A percentile compares a stretch with the other conserved stretches of the same genome.
Evolutionary conservation across 257 asterid species (phyloP).

Genomic region (Sherardia arvensis): DNA sequence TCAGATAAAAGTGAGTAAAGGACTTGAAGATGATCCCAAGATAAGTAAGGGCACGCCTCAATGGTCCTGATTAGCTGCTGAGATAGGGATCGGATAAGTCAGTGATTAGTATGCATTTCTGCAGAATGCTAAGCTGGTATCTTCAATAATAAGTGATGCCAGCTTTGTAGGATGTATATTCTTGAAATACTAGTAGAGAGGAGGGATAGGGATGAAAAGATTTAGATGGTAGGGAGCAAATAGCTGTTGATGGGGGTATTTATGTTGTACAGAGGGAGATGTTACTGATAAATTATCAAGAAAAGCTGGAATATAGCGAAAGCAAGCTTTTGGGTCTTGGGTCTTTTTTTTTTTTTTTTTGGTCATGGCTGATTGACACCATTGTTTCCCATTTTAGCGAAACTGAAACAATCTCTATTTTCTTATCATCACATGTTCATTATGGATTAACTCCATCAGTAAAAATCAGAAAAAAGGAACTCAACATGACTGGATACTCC

Average conservation of each 20-base stretch:
- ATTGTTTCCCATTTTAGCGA: neutral
- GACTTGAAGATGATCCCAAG: slow-evolving; percentile 4
- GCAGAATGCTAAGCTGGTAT: neutral
- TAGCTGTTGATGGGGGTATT: slow-evolving; percentile 15
- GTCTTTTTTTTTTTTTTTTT: neutral
- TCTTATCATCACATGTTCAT: neutral
- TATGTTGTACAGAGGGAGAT: slow-evolving; percentile 37
- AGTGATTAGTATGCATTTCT: slow-evolving; percentile 13
- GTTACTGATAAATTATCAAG: neutral
- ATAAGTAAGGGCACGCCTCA: slow-evolving; percentile 10
- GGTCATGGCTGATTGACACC: neutral
- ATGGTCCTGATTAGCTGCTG: slow-evolving; percentile 5
- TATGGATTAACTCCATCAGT: no score
- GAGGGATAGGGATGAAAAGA: slow-evolving; percentile 8
- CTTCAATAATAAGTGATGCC: slow-evolving; percentile 13
- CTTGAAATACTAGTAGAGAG: slow-evolving; percentile 12
- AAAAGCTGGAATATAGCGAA: neutral
- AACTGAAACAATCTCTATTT: no score
- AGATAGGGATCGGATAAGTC: neutral
- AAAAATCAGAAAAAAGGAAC: no score
- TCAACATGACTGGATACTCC: no score
- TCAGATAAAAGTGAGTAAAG: slow-evolving; percentile 24
- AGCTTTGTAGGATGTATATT: slow-evolving; percentile 9
- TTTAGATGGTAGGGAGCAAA: slow-evolving; percentile 2
- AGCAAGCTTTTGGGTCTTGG: neutral